Percentiles rank a stretch among this genome's conserved stretches.
Evolutionary conservation across 1,284 basidiomycete genomes (phyloP).

Genomic region (Marasmius oreades): DNA sequence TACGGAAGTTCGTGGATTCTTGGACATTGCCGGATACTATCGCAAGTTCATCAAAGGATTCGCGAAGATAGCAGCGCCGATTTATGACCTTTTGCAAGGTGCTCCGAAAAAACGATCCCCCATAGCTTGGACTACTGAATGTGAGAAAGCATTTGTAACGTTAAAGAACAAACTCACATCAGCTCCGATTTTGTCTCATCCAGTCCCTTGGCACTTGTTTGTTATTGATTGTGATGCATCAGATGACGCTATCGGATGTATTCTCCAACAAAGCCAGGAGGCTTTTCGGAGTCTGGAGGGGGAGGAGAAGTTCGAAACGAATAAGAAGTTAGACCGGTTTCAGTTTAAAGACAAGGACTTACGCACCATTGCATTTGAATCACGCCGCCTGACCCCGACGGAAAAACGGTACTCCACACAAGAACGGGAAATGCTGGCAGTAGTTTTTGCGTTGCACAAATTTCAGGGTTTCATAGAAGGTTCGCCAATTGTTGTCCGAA

Average conservation of each 20-base stretch:
- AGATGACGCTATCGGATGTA: not conserved
- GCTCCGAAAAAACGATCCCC: not conserved
- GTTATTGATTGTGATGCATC: conserved; percentile 5
- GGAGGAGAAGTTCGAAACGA: not conserved
- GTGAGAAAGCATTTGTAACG: not conserved
- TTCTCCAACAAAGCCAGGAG: conserved; percentile 1
- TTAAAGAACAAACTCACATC: not conserved
- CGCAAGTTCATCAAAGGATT: not conserved
- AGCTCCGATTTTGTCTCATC: conserved; percentile 1
- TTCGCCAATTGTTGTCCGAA: conserved; percentile 3
- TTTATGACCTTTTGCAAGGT: not conserved
- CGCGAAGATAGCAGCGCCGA: not conserved
- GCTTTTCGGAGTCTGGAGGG: not conserved
- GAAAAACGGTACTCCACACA: conserved; percentile 2
- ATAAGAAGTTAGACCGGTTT: not conserved
- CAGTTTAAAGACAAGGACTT: conserved; percentile 9
- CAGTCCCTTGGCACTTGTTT: conserved; percentile 4
- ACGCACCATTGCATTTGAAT: conserved; percentile 5
- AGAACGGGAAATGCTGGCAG: conserved; percentile 1
- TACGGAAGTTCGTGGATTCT: conserved; percentile 6
- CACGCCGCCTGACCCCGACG: conserved; percentile 1
- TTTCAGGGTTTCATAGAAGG: conserved; percentile 2
- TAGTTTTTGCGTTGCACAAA: not conserved
- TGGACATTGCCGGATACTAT: conserved; percentile 9
- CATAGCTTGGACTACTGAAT: conserved; percentile 1